A percentile compares a stretch with the other conserved stretches of the same genome.
Conservation (phyloP, 345 rosid genomes). For the Atalantia buxifolia region DNA sequence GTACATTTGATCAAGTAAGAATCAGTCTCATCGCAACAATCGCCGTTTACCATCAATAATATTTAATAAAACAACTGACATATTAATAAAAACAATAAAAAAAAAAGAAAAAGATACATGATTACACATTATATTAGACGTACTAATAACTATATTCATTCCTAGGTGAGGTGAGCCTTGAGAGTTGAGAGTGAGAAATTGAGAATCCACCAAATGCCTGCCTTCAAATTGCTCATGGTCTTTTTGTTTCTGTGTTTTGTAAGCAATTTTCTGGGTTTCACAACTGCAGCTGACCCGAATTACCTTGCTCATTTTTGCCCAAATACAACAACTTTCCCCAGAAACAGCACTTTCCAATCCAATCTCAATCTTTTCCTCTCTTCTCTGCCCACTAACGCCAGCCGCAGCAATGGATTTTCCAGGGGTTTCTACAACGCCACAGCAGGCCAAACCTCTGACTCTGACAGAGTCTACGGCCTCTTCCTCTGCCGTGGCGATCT, state of each 20-base stretch:
- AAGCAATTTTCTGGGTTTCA: background rate
- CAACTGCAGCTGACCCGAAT: background rate
- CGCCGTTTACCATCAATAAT: too few species aligned
- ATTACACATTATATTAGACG: background rate
- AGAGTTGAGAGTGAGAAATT: background rate
- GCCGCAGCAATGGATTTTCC: constrained; percentile 22
- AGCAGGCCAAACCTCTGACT: constrained; percentile 13
- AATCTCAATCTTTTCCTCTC: constrained; percentile 39
- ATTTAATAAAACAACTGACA: background rate
- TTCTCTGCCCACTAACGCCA: constrained; percentile 29
- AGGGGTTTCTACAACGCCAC: constrained; percentile 28
- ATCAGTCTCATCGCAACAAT: too few species aligned
- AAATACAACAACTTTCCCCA: constrained; percentile 20
- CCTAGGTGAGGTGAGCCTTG: too few species aligned
- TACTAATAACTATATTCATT: too few species aligned
- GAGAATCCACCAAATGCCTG: background rate
- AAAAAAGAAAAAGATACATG: background rate
- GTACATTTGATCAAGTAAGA: background rate
- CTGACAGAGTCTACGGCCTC: constrained; percentile 11
- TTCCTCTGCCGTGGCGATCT: background rate
- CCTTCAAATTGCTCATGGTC: background rate
- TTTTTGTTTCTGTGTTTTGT: background rate
- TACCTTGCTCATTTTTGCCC: background rate
- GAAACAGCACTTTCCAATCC: constrained; percentile 35
- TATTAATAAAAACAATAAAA: background rate